phyloP scores from a whole-genome alignment of 2,329 filamentous ascomycete genomes.

The Aspergillus sclerotialis region DNA sequence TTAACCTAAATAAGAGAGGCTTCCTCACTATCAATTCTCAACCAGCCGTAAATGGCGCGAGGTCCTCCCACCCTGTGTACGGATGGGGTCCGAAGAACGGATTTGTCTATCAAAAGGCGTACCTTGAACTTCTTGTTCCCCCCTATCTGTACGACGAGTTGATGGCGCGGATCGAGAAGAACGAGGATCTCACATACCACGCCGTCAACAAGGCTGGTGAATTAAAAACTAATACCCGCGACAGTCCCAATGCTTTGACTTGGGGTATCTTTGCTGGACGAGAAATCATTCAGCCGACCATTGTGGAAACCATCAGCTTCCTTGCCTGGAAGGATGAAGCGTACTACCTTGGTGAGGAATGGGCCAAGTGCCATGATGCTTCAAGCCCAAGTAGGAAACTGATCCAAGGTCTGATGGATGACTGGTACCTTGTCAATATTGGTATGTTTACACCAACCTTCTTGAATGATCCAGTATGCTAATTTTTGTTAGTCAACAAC shows the following conservation, averaged over 20 bases:
- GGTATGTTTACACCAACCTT: slow-evolving; percentile 48
- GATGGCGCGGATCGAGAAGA: slow-evolving; percentile 66
- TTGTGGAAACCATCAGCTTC: slow-evolving; percentile 96
- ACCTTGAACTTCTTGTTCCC: slow-evolving; percentile 83
- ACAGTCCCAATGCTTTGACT: slow-evolving; percentile 92
- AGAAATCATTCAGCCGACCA: slow-evolving; percentile 99
- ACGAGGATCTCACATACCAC: slow-evolving; percentile 86
- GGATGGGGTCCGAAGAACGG: slow-evolving; percentile 94
- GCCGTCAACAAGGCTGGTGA: slow-evolving; percentile 79
- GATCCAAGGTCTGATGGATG: slow-evolving; percentile 76
- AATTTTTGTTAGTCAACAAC: slow-evolving; percentile 67
- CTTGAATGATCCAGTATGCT: slow-evolving; percentile 10
- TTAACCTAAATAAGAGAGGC: slow-evolving; percentile 76
- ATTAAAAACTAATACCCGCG: slow-evolving; percentile 74
- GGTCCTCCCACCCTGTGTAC: slow-evolving; percentile 77
- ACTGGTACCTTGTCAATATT: slow-evolving; percentile 93
- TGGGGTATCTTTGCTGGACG: slow-evolving; percentile 99
- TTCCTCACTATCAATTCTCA: slow-evolving; percentile 96
- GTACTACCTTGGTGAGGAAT: slow-evolving; percentile 84
- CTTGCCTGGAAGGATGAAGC: slow-evolving; percentile 98
- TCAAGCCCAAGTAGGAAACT: slow-evolving; percentile 69
- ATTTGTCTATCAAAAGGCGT: slow-evolving; percentile 97
- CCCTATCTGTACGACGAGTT: slow-evolving; percentile 72
- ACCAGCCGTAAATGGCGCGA: slow-evolving; percentile 84
- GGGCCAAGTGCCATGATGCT: slow-evolving; percentile 83